phyloP scores from a whole-genome alignment of 345 rosid genomes.

The Noccaea caerulescens region DNA sequence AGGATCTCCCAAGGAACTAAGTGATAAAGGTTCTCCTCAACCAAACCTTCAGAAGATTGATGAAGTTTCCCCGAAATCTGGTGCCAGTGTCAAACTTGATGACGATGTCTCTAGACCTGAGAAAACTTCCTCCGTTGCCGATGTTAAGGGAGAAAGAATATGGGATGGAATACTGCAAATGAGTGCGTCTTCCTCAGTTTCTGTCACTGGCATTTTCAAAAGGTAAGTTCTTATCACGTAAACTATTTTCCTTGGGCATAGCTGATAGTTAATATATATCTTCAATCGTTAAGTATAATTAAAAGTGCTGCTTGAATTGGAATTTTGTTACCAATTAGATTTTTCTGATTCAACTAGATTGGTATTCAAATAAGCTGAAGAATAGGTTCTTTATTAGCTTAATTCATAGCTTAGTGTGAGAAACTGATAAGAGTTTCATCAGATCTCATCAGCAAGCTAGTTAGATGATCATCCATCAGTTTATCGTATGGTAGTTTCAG shows the following conservation, averaged over 20 bases:
- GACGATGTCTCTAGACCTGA: conserved; percentile 34
- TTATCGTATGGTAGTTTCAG: conserved; percentile 6
- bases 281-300: not conserved
- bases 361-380: conserved; percentile 18
- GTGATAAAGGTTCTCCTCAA: conserved; percentile 32
- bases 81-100: conserved; percentile 28
- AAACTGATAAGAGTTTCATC: no score
- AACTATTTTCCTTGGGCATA: not conserved
- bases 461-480: not conserved
- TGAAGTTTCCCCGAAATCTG: conserved; percentile 31
- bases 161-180: conserved; percentile 92
- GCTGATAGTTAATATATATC: not conserved
- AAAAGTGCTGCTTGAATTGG: conserved; percentile 15
- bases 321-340: not conserved
- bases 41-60: conserved; percentile 27
- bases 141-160: conserved; percentile 52
- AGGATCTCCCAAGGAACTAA: conserved; percentile 48
- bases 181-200: conserved; percentile 51
- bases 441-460: no score
- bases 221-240: conserved; percentile 55
- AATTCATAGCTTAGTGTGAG: no score
- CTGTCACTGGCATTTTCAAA: conserved; percentile 69
- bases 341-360: conserved; percentile 4
- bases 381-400: conserved; percentile 4
- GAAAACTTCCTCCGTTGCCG: conserved; percentile 35